Percentiles rank a stretch among this genome's conserved stretches.
These are phyloP conservation scores for Nicotiana noctiflora DNA, from an alignment of 257 asterid genomes.

Conservation along the genomic window DNA sequence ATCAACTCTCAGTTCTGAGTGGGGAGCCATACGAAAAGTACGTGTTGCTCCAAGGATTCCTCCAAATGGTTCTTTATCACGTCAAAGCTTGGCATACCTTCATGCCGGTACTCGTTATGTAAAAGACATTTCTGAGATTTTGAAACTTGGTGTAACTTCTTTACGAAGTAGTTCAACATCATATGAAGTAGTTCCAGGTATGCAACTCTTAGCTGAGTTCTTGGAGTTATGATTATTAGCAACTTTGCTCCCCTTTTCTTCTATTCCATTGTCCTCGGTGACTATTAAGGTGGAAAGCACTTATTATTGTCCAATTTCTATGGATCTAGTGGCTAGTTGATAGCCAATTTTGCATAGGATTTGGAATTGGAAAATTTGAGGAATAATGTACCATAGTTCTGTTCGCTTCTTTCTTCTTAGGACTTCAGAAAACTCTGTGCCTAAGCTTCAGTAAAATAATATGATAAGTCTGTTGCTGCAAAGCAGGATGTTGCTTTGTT, in stretches of 20 bases:
- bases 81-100: slow-evolving; percentile 55
- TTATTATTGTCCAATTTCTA: not conserved
- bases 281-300: not conserved
- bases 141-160: slow-evolving; percentile 65
- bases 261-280: not conserved
- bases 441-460: not conserved
- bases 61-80: slow-evolving; percentile 52
- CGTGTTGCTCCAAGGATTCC: slow-evolving; percentile 45
- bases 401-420: not conserved
- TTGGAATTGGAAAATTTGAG: not conserved
- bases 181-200: slow-evolving; percentile 74
- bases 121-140: slow-evolving; percentile 70
- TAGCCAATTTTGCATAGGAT: not conserved
- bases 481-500: not conserved
- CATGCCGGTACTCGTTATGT: slow-evolving; percentile 58
- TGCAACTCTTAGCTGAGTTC: not conserved
- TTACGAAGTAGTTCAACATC: slow-evolving; percentile 61
- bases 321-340: not conserved
- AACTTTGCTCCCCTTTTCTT: not conserved
- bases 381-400: not conserved
- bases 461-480: not conserved
- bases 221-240: not conserved
- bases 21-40: slow-evolving; percentile 48
- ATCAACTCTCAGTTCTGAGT: slow-evolving; percentile 64
- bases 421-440: not conserved